A percentile compares a stretch with the other conserved stretches of the same genome.
Evolutionary conservation across 495 filamentous ascomycete species (phyloP).

Genomic region (Penicillium salamii): DNA sequence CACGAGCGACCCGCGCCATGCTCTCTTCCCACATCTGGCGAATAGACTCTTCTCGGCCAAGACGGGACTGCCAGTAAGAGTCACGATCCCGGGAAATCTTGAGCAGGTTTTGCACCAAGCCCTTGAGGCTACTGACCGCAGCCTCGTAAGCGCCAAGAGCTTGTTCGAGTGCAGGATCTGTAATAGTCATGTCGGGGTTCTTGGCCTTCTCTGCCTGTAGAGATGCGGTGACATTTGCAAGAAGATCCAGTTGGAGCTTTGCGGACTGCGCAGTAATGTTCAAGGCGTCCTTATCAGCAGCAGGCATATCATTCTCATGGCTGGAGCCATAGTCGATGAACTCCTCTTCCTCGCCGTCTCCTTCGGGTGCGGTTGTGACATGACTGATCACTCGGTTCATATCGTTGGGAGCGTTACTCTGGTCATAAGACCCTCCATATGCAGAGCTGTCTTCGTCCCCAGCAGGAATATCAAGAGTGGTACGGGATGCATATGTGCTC

Average conservation of each 20-base stretch:
- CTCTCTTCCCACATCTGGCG: slow-evolving; percentile 97
- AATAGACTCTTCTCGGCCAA: slow-evolving; percentile 84
- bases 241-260: slow-evolving; percentile 84
- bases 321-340: slow-evolving; percentile 80
- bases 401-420: slow-evolving; percentile 52
- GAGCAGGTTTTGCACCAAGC: slow-evolving; percentile 79
- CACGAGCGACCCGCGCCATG: slow-evolving; percentile 88
- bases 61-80: slow-evolving; percentile 91
- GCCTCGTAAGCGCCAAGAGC: slow-evolving; percentile 85
- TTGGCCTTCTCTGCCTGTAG: slow-evolving; percentile 68
- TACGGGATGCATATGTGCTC: slow-evolving; percentile 46
- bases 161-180: slow-evolving; percentile 70
- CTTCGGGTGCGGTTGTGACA: slow-evolving; percentile 42
- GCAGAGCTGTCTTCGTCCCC: slow-evolving; percentile 56
- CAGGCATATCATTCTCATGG: slow-evolving; percentile 67
- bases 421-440: slow-evolving; percentile 54
- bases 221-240: slow-evolving; percentile 79
- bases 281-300: slow-evolving; percentile 82
- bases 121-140: slow-evolving; percentile 83
- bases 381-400: slow-evolving; percentile 47
- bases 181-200: slow-evolving; percentile 66
- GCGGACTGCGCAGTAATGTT: slow-evolving; percentile 95
- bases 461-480: slow-evolving; percentile 44
- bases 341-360: slow-evolving; percentile 76
- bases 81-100: slow-evolving; percentile 92